Conservation (phyloP, 2,329 filamentous ascomycete genomes). For the Aspergillus sergii region DNA sequence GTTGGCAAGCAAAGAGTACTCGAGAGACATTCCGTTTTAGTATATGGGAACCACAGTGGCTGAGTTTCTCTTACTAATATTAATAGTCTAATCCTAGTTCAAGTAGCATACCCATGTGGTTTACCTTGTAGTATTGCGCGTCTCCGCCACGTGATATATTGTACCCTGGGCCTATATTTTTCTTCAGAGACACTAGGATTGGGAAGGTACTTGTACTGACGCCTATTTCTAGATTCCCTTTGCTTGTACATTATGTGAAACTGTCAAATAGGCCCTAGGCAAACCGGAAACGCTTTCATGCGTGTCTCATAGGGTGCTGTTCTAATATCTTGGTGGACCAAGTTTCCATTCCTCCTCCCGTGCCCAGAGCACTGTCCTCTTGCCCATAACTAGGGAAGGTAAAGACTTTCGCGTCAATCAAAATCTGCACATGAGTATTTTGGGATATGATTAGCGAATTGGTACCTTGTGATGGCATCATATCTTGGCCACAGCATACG, state of each 20-base stretch:
- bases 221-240: rapidly evolving
- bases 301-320: background rate
- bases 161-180: too few relatives aligned
- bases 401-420: too few relatives aligned
- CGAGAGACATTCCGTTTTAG: background rate
- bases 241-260: rapidly evolving
- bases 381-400: too few relatives aligned
- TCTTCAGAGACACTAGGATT: background rate
- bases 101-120: background rate
- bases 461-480: background rate
- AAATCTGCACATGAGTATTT: background rate
- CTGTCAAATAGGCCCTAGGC: background rate
- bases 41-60: background rate
- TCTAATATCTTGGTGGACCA: background rate
- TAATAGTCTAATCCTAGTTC: background rate
- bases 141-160: background rate
- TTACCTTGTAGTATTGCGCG: background rate
- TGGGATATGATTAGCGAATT: background rate
- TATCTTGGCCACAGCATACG: background rate
- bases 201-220: background rate
- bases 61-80: background rate
- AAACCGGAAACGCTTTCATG: rapidly evolving
- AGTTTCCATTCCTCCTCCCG: background rate
- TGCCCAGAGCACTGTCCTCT: background rate
- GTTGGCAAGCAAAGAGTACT: background rate